Base-by-base conservation (phyloP, 2,329 filamentous ascomycete species). In the Fusarium sp. region DNA sequence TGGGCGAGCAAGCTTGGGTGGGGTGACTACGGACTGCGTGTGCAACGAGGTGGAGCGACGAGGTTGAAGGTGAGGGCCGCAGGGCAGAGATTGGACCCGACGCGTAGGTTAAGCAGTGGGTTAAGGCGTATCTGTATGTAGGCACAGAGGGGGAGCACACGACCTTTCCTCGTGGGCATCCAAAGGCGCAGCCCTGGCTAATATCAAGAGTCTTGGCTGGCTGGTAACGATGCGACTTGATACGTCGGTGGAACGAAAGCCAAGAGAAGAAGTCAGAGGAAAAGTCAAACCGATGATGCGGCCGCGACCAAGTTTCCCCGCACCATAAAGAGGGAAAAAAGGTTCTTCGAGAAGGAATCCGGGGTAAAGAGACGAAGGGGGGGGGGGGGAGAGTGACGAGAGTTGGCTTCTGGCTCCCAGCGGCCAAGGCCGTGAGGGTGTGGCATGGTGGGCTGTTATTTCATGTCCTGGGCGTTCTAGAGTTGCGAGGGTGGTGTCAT, bases 401-500 rank as follows among this genome's bases (percentile, higher is more conserved):
- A n/a, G 60, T 27, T 34, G 50, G 50, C 54, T 18, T 18, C 25
- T 48, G 39, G 50, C 11, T 30, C 54, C 35, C 57, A 37, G 54
- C 50, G 62, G 67, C 50, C 50, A 61, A 56, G 63, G 32, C 62
- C 71, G 67, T 25, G 71, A 67, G 73, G 67, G 71, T 76, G 73
- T 65, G 48, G 72, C 64, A 59, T 25, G 60, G 62, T 78, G 72
- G 72, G 70, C 74, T 71, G 76, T 77, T 77, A 27, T 67, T 67
- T 58, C 45, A 67, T 9, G 58, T 61, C 64, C 57, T 54, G 54
- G 61, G 58, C 60, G 76, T 71, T 76, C 72, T 73, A 76, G 74
- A 77, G 75, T 69, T 59, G 60, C 61, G 34, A 16, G 43, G 67
- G 77, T 79, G 76, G 74, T 79, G 77, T 65, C 74, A 77, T 76